Base-by-base conservation (phyloP, 805 yeast genomes). In the Candida vaughaniae region DNA sequence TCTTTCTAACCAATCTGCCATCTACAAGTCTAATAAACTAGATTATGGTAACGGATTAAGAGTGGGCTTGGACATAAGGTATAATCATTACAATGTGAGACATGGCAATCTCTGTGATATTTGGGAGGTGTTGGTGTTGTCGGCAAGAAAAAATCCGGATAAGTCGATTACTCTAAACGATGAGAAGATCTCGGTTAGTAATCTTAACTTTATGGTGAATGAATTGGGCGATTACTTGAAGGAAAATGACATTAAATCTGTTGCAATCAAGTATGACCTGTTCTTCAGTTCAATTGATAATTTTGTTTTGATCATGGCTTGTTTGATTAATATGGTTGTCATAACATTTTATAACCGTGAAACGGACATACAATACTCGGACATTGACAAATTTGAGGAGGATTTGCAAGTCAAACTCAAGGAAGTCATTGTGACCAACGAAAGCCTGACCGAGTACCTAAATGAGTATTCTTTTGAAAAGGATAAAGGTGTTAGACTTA, bases 41-140 rank as follows among this genome's bases (percentile, higher is more conserved):
- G 93, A 90, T 16, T 80, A 77, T 53, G 85, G 87, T 4, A 55
- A 76, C 41, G 82, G 85, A 0, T 66, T 89, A 38, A 69, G 82
- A 16, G 73, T 85, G 2, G 95, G 95, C 0, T 60, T 85, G 38
- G 77, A 78, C 31, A 73, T 89, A 16, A 71, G 86, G 29, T 69
- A 68, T 41, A 68, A 74, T 17, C 80, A 77, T 23, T 84, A 82
- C 55, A 75, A 74, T 45, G 53, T 83, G 16, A 68, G 95, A 48
- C 82, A 85, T 55, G 96, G 96, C 3, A 80, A 77, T 47, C 55
- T 87, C 40, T 72, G 75, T 43, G 96, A 87, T 62, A 54, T 86
- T 3, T 86, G 93, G 90, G 75, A 69, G 36, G 60, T 80, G 10
- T 70, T 74, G 8, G 35, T 59, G 36, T 37, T 45, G 30, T 52